These are phyloP conservation scores for Crithidia fasciculata DNA, from an alignment of 208 protist genomes.

Conservation along the genomic window DNA sequence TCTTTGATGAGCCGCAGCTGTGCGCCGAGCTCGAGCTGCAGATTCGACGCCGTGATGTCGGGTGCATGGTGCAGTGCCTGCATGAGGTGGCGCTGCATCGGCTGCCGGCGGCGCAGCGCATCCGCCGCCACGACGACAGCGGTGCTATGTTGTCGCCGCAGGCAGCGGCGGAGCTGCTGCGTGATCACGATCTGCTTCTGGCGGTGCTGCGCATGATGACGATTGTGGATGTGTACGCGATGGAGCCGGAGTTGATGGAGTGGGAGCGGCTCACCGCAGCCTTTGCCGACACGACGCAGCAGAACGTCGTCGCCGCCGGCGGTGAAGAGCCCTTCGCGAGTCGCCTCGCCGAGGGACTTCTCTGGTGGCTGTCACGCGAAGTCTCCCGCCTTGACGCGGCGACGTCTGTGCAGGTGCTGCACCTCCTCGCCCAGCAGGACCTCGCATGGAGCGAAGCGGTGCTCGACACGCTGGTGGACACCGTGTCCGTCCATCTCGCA, in stretches of 20 bases:
- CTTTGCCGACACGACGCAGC: background rate
- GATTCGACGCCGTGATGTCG: conserved; percentile 32
- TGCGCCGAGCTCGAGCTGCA: conserved; percentile 34
- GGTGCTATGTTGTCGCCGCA: background rate
- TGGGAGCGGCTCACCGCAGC: background rate
- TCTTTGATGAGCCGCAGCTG: conserved; percentile 36
- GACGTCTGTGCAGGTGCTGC: conserved; percentile 47
- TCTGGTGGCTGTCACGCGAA: conserved; percentile 49
- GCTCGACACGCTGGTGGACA: conserved; percentile 71
- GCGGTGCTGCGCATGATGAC: conserved; percentile 9
- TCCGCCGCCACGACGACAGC: too few species aligned
- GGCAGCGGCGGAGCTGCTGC: background rate
- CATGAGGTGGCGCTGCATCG: conserved; percentile 46
- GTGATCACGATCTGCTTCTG: conserved; percentile 11
- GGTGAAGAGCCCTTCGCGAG: conserved; percentile 16
- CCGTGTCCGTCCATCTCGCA: conserved; percentile 37
- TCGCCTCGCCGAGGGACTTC: conserved; percentile 32
- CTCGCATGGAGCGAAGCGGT: conserved; percentile 47
- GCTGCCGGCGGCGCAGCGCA: background rate
- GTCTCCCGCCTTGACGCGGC: conserved; percentile 35
- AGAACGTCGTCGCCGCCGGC: background rate
- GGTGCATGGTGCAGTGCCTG: conserved; percentile 61
- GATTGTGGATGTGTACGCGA: conserved; percentile 22
- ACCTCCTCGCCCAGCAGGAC: conserved; percentile 68
- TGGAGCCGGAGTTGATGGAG: conserved; percentile 29